Base-by-base conservation (phyloP, 1,139 yeast genomes). In the Blastobotrys proliferans region DNA sequence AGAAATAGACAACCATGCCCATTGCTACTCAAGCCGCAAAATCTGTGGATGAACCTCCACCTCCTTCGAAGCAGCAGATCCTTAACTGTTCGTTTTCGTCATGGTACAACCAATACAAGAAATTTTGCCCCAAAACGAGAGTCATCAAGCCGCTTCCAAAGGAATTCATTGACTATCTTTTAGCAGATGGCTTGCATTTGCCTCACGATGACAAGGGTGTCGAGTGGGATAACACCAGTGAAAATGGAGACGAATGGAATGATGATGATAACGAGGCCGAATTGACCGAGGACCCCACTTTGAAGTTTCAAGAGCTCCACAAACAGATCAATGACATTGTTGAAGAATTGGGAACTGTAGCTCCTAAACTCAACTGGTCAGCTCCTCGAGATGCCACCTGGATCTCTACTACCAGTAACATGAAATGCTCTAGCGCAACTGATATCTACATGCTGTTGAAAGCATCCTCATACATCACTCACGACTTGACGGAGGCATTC, bases 311-410 rank as follows among this genome's bases (percentile, higher is more conserved):
- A 6, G 79, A 73, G 1, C 66, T 88, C 19, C 94, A 88, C 55
- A 56, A 66, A 0, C 56, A 69, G 41, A 70, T 92, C 19, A 64
- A 64, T 27, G 49, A 56, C 0, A 60, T 69, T 22, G 80, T 70
- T 28, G 47, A 43, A 24, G 73, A 66, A 14, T 57, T 67, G 48
- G 74, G 67, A 56, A 84, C 83, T 0, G 88, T 88, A 6, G 72
- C 86, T 1, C 97, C 97, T 1, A 92, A 92, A 58, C 69, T 92
- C 52, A 92, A 92, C 67, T 92, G 98, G 98, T 86, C 97, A 0
- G 83, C 96, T 1, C 98, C 99, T 1, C 83, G 81, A 56, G 99
- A 92, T 63, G 87, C 97, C 6, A 75, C 79, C 1, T 92, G 98
- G 98, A 90, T 92, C 25, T 68, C 85, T 57, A 75, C 94, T 1